Evolutionary conservation across 2,329 filamentous ascomycete genomes (phyloP), one percentile per base, ranked within the genome.

Genomic region (Alternaria arborescens): DNA sequence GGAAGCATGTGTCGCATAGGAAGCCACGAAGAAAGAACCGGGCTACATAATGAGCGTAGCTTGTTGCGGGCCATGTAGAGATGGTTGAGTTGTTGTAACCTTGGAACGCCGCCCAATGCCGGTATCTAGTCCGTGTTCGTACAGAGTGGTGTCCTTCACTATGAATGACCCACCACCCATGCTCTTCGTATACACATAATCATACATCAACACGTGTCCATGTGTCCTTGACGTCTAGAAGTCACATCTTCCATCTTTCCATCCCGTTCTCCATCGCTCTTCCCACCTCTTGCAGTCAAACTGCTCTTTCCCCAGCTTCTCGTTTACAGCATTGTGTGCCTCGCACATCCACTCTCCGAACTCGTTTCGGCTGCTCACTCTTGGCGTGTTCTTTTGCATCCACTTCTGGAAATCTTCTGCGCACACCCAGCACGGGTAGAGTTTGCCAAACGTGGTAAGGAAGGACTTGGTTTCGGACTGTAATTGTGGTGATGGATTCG

Each of bases 351-450:
- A 96, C 61, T 83, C 83, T 24, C 91, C 92, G 78, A 95, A 93
- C 70, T 93, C 90, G 58, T 88, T 86, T 56, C 86, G 77, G 47
- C 81, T 83, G 60, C 82, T 83, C 18, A 89, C 80, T 57, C 81
- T 74, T 40, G 94, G 89, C 74, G 87, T 86, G 67, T 94, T 91
- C 64, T 86, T 85, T 64, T 83, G 84, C 82, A 98, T 89, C 85
- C 94, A 98, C 0, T 77, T 78, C 77, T 90, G 90, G 78, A 99
- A 97, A 76, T 98, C 94, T 62, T 94, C 91, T 34, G 94, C 95
- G 79, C 95, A 99, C 3, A 91, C 87, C 93, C 94, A 97, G 83
- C 95, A 99, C 4, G 95, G 95, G 75, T 99, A 99, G 20, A 98
- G 80, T 68, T 90, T 91, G 26, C 91, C 89, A 77, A 99, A 97